Evolutionary conservation across 768 basidiomycete species (phyloP), one percentile per base, ranked within the genome.

Genomic region (Candolleomyces eurysporus): DNA sequence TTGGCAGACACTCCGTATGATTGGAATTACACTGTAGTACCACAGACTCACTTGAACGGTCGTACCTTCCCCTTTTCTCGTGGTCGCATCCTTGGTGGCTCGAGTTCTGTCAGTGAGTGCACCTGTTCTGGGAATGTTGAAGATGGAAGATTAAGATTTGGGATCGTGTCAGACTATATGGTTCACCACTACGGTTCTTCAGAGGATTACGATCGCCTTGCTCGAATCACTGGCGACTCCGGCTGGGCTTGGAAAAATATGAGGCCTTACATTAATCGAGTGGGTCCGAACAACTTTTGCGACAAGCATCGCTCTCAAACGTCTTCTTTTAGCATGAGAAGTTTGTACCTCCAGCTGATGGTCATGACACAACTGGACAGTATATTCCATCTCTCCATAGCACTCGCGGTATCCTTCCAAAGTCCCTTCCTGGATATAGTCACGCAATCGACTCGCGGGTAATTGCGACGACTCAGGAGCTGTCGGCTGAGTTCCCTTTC

Each of bases 131-230:
- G 6, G 22, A 7, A 30, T 26, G 16, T 13, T 32, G 31, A 10
- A 14, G 10, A 5, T 13, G 21, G 14, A 11, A 19, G 10, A 46
- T 19, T 55, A 4, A 55, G 10, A 42, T 16, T 45, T 52, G 40
- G 2, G 36, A 36, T 36, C 36, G 21, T 22, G 55, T 19, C 36
- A 71, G 67, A 68, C 51, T 68, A 54, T 19, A 61, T 70, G 62
- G 65, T 64, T 4, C 68, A 68, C 32, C 63, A 66, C 11, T 66
- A 60, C n/a, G 77, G 77, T 9, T 70, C 72, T 3, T 61, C 58
- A 3, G 74, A 74, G 10, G 85, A 86, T 62, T 87, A 78, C 59
- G 81, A 87, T 61, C 80, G 81, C 60, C 82, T 79, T 68, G 83
- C 79, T 0, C 46, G 63, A 0, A 69, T 79, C 22, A 71, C 75